A percentile compares a stretch with the other conserved stretches of the same genome.
phyloP scores from a whole-genome alignment of 768 basidiomycete genomes.

The Suillus lakei region DNA sequence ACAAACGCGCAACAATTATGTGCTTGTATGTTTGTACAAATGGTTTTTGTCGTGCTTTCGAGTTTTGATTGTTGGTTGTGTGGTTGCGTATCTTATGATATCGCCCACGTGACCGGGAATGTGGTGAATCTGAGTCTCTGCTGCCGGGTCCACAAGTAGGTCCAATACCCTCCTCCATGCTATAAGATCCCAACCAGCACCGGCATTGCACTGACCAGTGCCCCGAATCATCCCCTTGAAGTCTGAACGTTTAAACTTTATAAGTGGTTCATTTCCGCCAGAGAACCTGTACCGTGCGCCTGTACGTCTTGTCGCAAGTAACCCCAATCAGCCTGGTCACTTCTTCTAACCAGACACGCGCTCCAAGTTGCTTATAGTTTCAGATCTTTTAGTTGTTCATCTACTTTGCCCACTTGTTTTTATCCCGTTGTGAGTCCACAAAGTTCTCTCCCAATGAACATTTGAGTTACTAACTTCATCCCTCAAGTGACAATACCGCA shows the following conservation, averaged over 20 bases:
- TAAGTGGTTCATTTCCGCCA: not conserved
- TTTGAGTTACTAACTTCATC: not conserved
- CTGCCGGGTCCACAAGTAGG: not conserved
- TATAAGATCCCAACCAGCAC: not conserved
- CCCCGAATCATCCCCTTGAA: not conserved
- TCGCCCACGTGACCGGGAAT: slow-evolving; percentile 2
- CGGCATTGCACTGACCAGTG: not conserved
- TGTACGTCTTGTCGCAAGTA: slow-evolving; percentile 5
- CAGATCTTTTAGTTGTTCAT: not conserved
- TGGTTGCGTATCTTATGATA: not conserved
- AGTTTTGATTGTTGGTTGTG: not conserved
- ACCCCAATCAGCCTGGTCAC: not conserved
- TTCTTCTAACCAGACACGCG: not conserved
- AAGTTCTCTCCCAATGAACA: not conserved
- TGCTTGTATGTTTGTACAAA: not conserved
- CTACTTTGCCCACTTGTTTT: not conserved
- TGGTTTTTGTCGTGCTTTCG: not conserved
- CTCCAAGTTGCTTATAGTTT: not conserved
- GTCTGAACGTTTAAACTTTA: not conserved
- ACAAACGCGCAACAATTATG: not conserved
- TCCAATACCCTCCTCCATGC: not conserved
- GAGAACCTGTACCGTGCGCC: not conserved
- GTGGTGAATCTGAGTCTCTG: not conserved
- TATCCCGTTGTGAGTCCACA: not conserved
- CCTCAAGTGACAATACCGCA: not conserved